Evolutionary conservation across 371 early-diverging fungal genomes (phyloP), one percentile per base, ranked within the genome.

Genomic region (Syncephalastrum racemosum): DNA sequence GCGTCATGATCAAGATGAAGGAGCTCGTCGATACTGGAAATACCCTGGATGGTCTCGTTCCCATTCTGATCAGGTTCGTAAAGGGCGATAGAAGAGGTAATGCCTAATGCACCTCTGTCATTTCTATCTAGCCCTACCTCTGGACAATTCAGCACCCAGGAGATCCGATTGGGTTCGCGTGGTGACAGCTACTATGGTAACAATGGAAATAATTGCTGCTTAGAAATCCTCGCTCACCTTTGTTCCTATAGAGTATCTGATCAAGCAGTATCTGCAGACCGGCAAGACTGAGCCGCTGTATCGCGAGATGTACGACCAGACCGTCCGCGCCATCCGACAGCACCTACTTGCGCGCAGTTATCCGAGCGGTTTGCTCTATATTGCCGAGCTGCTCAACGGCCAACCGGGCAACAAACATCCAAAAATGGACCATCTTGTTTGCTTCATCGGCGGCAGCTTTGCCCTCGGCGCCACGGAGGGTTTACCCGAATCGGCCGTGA

Each of bases 371-470:
- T 68, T 85, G 7, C 67, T 85, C n/a, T 92, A 82, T 59, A 77
- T 94, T 23, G 92, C 91, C 13, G 94, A 94, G 56, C 50, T 79
- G 6, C 62, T 73, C 1, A 54, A 71, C n/a, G 49, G 64, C 12
- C 42, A 65, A 2, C 80, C 81, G 12, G 16, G 56, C 12, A 54
- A 60, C 8, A 25, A 82, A 3, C 71, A 71, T 18, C 80, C 87
- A 8, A 90, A 91, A 57, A 92, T 96, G 94, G 95, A 95, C 57
- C 97, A 96, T 68, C 82, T 95, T 23, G 93, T 93, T 5, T 97
- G 96, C 70, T 97, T 96, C 71, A 74, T 91, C 31, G 93, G 92
- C 12, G 96, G 94, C 3, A 85, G 84, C 31, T 70, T 96, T 53
- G 93, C 94, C 0, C 68, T 95, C 4, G 90, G 76, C 50, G 91